A percentile compares a stretch with the other conserved stretches of the same genome.
Evolutionary conservation across 306 rosid genomes (phyloP).

Genomic region (Fragaria nilgerrensis): DNA sequence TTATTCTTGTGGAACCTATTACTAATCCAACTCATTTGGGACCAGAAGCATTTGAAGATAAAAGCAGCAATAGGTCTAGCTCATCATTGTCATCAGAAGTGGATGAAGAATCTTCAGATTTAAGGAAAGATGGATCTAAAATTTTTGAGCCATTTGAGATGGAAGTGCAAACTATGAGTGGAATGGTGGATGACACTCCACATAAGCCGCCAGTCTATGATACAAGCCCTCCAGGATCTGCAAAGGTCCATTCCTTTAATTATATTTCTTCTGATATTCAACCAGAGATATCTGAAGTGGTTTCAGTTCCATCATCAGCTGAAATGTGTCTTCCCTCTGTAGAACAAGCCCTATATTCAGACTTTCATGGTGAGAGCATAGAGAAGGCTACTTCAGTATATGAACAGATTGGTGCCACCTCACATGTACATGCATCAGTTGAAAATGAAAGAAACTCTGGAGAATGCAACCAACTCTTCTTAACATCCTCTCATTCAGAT

Average conservation of each 20-base stretch:
- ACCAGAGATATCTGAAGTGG: conserved; percentile 37
- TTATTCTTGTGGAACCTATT: conserved; percentile 30
- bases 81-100: conserved; percentile 56
- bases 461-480: background rate
- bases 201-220: conserved; percentile 80
- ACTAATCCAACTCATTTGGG: conserved; percentile 32
- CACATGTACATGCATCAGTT: conserved; percentile 19
- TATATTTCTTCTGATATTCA: conserved; percentile 51
- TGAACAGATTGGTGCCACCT: conserved; percentile 41
- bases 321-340: conserved; percentile 26
- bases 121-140: conserved; percentile 23
- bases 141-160: conserved; percentile 40
- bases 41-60: conserved; percentile 50
- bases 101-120: conserved; percentile 41
- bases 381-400: conserved; percentile 23
- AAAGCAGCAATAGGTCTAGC: conserved; percentile 54
- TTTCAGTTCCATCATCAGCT: conserved; percentile 27
- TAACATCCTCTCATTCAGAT: conserved; percentile 24
- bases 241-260: conserved; percentile 35
- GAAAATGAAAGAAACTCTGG: conserved; percentile 28
- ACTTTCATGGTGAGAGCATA: conserved; percentile 25
- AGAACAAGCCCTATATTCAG: conserved; percentile 39
- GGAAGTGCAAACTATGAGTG: conserved; percentile 28
- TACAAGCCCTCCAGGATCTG: conserved; percentile 61
- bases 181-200: conserved; percentile 50